Evolutionary conservation across 257 asterid genomes (phyloP).

Genomic region (Jasminum sambac): DNA sequence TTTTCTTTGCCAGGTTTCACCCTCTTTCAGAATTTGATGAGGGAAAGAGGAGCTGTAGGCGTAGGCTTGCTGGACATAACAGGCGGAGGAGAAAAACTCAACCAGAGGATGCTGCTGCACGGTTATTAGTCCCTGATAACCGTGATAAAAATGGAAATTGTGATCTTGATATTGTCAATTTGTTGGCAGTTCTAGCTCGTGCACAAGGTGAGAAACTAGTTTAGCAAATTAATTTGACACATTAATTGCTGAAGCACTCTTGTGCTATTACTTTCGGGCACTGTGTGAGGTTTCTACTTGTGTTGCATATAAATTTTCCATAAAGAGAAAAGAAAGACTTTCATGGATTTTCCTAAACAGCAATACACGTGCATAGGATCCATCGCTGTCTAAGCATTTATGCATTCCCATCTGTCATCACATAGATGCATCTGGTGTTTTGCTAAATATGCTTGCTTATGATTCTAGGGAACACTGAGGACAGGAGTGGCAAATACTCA

Average conservation of each 20-base stretch:
- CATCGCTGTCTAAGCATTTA: neutral
- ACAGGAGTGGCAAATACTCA: slow-evolving; percentile 37
- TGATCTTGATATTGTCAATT: slow-evolving; percentile 57
- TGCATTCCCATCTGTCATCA: neutral
- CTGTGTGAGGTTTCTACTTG: neutral
- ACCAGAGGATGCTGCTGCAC: slow-evolving; percentile 63
- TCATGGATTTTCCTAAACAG: neutral
- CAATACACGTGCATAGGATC: neutral
- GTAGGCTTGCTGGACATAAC: slow-evolving; percentile 96
- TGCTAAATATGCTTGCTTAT: slow-evolving; percentile 17
- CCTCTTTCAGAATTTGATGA: slow-evolving; percentile 89
- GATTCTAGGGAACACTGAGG: slow-evolving; percentile 51
- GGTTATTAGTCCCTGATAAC: slow-evolving; percentile 39
- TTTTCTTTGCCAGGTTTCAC: slow-evolving; percentile 68
- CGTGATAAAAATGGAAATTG: slow-evolving; percentile 37
- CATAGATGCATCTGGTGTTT: neutral
- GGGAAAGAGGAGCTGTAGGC: slow-evolving; percentile 97
- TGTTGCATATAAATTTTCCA: neutral
- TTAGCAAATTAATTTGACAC: neutral
- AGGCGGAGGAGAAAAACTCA: slow-evolving; percentile 92
- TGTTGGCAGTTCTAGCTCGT: slow-evolving; percentile 58
- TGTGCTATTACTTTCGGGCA: neutral
- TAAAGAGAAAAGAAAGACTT: neutral
- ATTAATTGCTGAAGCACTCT: neutral
- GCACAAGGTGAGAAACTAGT: slow-evolving; percentile 53